Base-by-base conservation (phyloP, 768 basidiomycete genomes). In the Hortiboletus flavorubellus region DNA sequence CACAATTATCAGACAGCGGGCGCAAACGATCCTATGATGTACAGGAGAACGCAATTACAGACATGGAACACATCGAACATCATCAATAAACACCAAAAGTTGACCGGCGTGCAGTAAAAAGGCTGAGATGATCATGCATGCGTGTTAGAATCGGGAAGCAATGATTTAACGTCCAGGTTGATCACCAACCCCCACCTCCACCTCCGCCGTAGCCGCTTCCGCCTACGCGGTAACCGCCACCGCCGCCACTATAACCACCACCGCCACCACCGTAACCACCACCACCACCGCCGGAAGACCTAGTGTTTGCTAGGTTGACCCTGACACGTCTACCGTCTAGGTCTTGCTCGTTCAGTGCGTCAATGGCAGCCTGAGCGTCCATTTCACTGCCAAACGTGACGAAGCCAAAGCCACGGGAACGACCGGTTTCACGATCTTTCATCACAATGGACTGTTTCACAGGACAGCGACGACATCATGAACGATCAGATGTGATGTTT, bases 381-480 rank as follows among this genome's bases (percentile, higher is more conserved):
- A 44, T 41, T 3, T 31, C 3, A 53, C 46, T 43, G 44, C n/a
- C 18, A 40, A 68, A 76, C 40, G 75, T 79, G 59, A 82, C 81
- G 60, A 82, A 82, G 54, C 80, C 81, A 69, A 82, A 82, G 58
- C 81, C 81, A 62, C 82, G 75, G 53, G 79, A 80, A 58, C 81
- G 78, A 53, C 79, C 79, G 46, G 81, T 82, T 59, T 82, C 82
- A 54, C 80, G 77, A 69, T 83, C 81, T 66, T 73, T 69, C 71
- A 73, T 72, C 53, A 72, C 71, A 53, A 72, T 68, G 57, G 63
- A 65, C 69, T 71, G 50, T 55, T 53, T 46, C 48, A 39, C 54
- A 38, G 29, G 53, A 58, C 26, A 40, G 33, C 31, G 33, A 59
- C 49, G 50, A 49, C 38, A 59, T 47, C 48, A 53, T 16, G 39